Conservation (phyloP, 2,329 filamentous ascomycete species). For the Stagonosporopsis chrysanthemi region DNA sequence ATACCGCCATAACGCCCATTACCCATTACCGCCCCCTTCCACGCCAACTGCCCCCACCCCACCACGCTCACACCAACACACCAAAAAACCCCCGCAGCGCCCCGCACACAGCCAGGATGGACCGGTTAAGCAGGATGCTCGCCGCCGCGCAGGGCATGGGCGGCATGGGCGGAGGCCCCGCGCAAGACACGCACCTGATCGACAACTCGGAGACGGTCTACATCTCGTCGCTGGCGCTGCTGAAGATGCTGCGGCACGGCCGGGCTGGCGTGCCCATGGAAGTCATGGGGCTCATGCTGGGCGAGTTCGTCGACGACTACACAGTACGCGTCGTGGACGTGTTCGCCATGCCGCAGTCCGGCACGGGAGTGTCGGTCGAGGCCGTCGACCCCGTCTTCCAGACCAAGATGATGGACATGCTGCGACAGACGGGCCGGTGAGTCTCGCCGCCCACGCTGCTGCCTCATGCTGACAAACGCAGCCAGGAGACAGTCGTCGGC, state of each 20-base stretch:
- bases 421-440: conserved; percentile 93
- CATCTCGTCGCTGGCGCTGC: conserved; percentile 93
- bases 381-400: conserved; percentile 98
- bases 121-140: conserved; percentile 89
- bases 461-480: conserved; percentile 50
- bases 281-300: conserved; percentile 99
- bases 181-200: conserved; percentile 82
- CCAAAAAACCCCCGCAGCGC: neutral
- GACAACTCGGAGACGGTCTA: conserved; percentile 99
- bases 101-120: conserved; percentile 65
- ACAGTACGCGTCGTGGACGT: conserved; percentile 98
- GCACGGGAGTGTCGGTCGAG: conserved; percentile 97
- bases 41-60: neutral
- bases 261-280: conserved; percentile 99
- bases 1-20: neutral
- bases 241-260: conserved; percentile 99
- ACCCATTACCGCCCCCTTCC: neutral
- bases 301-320: conserved; percentile 98
- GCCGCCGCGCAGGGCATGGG: conserved; percentile 72
- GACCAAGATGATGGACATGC: conserved; percentile 99
- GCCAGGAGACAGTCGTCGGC: conserved; percentile 95
- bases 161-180: conserved; percentile 64
- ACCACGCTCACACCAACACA: conserved; percentile 3
- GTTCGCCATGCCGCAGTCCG: conserved; percentile 98
- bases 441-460: conserved; percentile 3